Percentiles rank a stretch among this genome's conserved stretches.
phyloP scores from a whole-genome alignment of 1,139 yeast genomes.

The Saccharomyces hybrid region DNA sequence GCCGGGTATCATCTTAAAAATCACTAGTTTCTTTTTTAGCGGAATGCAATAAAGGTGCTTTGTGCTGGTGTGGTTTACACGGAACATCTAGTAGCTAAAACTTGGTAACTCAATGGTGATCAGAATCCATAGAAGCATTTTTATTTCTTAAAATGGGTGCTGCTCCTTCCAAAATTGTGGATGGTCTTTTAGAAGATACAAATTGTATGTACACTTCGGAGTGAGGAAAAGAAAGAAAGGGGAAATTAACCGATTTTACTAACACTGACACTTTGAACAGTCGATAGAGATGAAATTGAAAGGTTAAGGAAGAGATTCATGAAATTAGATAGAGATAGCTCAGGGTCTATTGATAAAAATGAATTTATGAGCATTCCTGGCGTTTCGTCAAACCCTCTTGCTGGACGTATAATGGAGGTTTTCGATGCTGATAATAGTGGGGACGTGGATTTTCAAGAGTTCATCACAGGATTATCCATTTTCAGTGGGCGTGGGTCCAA shows the following conservation, averaged over 20 bases:
- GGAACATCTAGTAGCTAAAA: not conserved
- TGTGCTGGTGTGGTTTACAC: not conserved
- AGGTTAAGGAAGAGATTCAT: constrained; percentile 85
- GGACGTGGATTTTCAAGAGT: constrained; percentile 91
- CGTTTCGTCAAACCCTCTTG: constrained; percentile 82
- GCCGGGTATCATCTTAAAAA: not conserved
- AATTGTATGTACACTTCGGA: constrained; percentile 39
- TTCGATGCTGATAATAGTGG: constrained; percentile 94
- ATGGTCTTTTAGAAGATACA: constrained; percentile 67
- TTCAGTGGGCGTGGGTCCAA: constrained; percentile 84
- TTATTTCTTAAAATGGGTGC: constrained; percentile 47
- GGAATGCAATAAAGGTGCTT: not conserved
- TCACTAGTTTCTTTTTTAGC: not conserved
- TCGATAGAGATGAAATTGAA: constrained; percentile 85
- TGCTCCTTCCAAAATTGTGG: constrained; percentile 58
- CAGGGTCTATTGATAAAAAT: constrained; percentile 84
- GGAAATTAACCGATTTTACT: not conserved
- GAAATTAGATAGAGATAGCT: constrained; percentile 89
- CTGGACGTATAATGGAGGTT: constrained; percentile 83
- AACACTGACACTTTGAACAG: constrained; percentile 23
- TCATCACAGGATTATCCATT: constrained; percentile 81
- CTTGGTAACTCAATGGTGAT: not conserved
- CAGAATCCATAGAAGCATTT: not conserved
- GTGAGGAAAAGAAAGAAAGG: not conserved
- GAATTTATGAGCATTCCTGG: constrained; percentile 94